These are phyloP conservation scores for Diversispora eburnea DNA, from an alignment of 192 early-diverging fungal species.

Conservation along the genomic window DNA sequence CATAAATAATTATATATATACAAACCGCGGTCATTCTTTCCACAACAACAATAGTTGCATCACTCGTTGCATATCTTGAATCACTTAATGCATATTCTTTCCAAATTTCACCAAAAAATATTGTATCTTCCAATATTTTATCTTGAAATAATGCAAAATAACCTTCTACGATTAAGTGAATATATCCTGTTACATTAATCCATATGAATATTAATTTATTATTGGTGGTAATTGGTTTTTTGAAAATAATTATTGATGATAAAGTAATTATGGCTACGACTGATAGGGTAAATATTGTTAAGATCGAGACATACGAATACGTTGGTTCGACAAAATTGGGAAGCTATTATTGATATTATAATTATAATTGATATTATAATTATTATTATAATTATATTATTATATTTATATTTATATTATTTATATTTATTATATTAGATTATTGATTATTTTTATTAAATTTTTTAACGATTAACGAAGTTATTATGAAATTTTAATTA, in stretches of 20 bases:
- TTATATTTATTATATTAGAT: no score
- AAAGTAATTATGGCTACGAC: not conserved
- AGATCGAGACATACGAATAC: not conserved
- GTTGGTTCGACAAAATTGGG: slow-evolving; percentile 2
- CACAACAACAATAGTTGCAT: slow-evolving; percentile 79
- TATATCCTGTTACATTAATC: slow-evolving; percentile 77
- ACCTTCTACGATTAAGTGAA: slow-evolving; percentile 82
- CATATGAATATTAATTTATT: slow-evolving; percentile 64
- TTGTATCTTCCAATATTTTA: slow-evolving; percentile 63
- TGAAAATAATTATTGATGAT: not conserved
- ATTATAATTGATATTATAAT: not conserved
- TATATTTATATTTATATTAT: not conserved
- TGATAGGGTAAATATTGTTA: not conserved
- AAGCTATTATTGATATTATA: not conserved
- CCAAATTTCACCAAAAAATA: slow-evolving; percentile 74
- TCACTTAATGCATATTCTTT: slow-evolving; percentile 89
- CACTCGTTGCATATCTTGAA: slow-evolving; percentile 81
- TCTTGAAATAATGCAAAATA: slow-evolving; percentile 75
- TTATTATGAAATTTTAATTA: no score
- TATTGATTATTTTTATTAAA: no score
- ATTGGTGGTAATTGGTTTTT: not conserved
- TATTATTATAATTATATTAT: not conserved
- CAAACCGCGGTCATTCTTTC: slow-evolving; percentile 86
- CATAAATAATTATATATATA: slow-evolving; percentile 23
- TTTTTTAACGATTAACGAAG: not conserved